phyloP scores from a whole-genome alignment of 139 green algal genomes.

The Chlorella sp. region DNA sequence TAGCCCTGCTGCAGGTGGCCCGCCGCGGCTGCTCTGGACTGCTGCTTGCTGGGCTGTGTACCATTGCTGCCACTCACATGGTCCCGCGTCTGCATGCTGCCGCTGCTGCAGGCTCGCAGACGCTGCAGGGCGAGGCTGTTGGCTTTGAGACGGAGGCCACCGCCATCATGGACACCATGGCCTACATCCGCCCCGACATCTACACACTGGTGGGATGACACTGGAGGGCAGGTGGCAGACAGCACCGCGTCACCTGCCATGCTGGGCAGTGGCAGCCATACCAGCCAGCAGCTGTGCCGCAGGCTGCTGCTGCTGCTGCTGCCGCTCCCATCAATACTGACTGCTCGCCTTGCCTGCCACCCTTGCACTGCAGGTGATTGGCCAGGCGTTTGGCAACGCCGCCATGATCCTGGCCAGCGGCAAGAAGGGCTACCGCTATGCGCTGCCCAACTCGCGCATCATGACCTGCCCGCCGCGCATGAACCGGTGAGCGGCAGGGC shows the following conservation, averaged over 20 bases:
- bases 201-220: conserved; percentile 53
- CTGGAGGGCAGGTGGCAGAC: too few species aligned
- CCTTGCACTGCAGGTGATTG: conserved; percentile 77
- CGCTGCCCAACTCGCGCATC: conserved; percentile 87
- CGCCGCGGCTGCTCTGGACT: too few species aligned
- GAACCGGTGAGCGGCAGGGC: conserved; percentile 57
- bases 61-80: background rate
- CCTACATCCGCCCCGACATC: conserved; percentile 75
- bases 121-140: conserved; percentile 57
- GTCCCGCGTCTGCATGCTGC: background rate
- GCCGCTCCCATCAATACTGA: background rate
- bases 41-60: too few species aligned
- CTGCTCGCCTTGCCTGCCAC: background rate
- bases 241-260: too few species aligned
- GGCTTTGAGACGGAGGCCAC: conserved; percentile 92
- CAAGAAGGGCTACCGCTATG: conserved; percentile 91
- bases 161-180: conserved; percentile 92
- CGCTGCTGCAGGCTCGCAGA: conserved; percentile 53
- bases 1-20: too few species aligned
- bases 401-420: conserved; percentile 92
- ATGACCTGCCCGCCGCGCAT: conserved; percentile 63
- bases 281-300: background rate
- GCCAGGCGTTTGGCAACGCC: conserved; percentile 90
- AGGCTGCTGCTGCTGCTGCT: background rate
- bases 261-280: too few species aligned